A percentile compares a stretch with the other conserved stretches of the same genome.
These are phyloP conservation scores for Talinum fruticosum DNA, from an alignment of 148 eudicot genomes.

Conservation along the genomic window DNA sequence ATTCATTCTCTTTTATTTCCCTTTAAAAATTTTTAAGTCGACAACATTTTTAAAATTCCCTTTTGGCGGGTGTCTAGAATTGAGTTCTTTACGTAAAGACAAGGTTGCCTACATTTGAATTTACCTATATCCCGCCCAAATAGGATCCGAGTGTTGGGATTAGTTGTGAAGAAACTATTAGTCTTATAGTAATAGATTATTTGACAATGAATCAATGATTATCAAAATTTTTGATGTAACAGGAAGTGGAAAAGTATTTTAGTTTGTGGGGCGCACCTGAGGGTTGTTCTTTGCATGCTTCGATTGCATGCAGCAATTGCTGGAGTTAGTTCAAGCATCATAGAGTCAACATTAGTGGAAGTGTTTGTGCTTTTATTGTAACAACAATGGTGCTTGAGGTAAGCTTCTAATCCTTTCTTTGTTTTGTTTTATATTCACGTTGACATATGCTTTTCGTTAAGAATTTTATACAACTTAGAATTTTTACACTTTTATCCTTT, in stretches of 20 bases:
- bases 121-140: no score
- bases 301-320: slow-evolving; percentile 85
- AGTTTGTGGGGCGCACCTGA: slow-evolving; percentile 53
- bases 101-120: no score
- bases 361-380: slow-evolving; percentile 79
- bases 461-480: no score
- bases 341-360: slow-evolving; percentile 72
- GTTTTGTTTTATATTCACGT: no score
- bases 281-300: slow-evolving; percentile 49
- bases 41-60: no score
- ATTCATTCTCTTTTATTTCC: no score
- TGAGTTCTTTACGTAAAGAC: no score
- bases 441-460: no score
- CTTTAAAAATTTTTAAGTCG: no score
- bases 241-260: slow-evolving; percentile 70
- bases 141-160: no score
- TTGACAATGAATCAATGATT: not conserved
- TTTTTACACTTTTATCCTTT: no score
- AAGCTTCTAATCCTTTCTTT: slow-evolving; percentile 16
- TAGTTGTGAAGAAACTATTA: not conserved
- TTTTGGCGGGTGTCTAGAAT: no score
- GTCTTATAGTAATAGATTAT: not conserved
- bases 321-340: slow-evolving; percentile 81
- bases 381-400: slow-evolving; percentile 87
- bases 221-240: slow-evolving; percentile 12